Percentiles rank a stretch among this genome's conserved stretches.
phyloP scores from a whole-genome alignment of 1,284 basidiomycete species.

The Tilletia setariae region DNA sequence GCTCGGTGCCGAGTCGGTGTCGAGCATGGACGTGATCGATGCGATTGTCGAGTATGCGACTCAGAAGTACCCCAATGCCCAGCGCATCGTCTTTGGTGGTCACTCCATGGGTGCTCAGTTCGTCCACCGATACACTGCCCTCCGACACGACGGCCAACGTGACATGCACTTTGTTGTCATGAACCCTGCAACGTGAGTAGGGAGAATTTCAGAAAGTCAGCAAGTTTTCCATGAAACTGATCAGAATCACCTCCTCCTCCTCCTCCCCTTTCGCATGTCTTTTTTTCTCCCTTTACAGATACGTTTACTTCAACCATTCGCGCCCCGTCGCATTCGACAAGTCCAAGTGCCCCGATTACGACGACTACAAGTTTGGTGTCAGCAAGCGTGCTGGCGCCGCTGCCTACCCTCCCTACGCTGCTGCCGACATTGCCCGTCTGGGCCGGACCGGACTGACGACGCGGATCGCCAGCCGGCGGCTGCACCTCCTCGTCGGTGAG shows the following conservation, averaged over 20 bases:
- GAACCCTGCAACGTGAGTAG: slow-evolving; percentile 13
- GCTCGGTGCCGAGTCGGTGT: neutral
- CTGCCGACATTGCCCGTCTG: slow-evolving; percentile 1
- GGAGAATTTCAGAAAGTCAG: neutral
- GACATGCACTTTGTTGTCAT: slow-evolving; percentile 4
- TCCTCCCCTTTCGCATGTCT: too few relatives aligned
- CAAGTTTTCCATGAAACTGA: too few relatives aligned
- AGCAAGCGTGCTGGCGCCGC: neutral
- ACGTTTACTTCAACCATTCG: neutral
- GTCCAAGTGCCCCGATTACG: neutral
- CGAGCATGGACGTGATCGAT: slow-evolving; percentile 12
- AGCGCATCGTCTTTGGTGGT: slow-evolving; percentile 15
- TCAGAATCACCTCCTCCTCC: too few relatives aligned
- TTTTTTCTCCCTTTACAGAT: too few relatives aligned
- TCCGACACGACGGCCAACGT: neutral
- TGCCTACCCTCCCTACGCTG: neutral
- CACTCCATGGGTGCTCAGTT: slow-evolving; percentile 13
- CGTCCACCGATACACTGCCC: slow-evolving; percentile 11
- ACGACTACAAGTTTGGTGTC: slow-evolving; percentile 13
- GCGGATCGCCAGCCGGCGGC: neutral
- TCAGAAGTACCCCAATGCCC: slow-evolving; percentile 10
- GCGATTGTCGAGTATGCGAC: neutral
- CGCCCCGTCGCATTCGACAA: neutral
- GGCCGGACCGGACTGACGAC: slow-evolving; percentile 2
- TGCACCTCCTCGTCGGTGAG: neutral